A percentile compares a stretch with the other conserved stretches of the same genome.
These are phyloP conservation scores for Kuraishia piskuri DNA, from an alignment of 805 yeast species.

Conservation along the genomic window DNA sequence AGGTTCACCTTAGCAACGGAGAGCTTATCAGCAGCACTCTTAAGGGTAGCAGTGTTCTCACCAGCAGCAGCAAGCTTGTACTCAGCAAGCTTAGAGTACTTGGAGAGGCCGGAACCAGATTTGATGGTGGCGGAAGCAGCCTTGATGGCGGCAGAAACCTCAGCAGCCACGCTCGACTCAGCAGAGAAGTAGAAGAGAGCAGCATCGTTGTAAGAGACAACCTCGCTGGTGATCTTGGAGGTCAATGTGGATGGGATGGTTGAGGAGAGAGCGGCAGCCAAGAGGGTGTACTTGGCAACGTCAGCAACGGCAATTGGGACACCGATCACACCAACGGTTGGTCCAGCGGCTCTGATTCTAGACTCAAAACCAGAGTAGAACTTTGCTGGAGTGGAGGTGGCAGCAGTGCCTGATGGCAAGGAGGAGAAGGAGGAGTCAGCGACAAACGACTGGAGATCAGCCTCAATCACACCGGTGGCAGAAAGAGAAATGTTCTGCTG, in stretches of 20 bases:
- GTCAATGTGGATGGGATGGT: constrained; percentile 42
- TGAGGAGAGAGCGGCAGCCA: constrained; percentile 60
- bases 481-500: constrained; percentile 61
- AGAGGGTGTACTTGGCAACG: constrained; percentile 58
- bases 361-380: constrained; percentile 55
- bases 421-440: constrained; percentile 54
- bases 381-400: constrained; percentile 26
- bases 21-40: constrained; percentile 25
- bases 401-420: constrained; percentile 53
- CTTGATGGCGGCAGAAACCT: constrained; percentile 54
- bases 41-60: constrained; percentile 24
- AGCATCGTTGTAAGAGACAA: constrained; percentile 66
- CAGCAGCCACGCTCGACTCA: constrained; percentile 47
- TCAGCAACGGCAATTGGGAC: constrained; percentile 62
- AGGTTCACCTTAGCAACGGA: constrained; percentile 58
- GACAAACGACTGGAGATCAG: constrained; percentile 62
- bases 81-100: constrained; percentile 47
- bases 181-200: constrained; percentile 72
- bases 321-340: constrained; percentile 71
- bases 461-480: constrained; percentile 66
- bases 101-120: constrained; percentile 46
- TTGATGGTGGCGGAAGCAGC: constrained; percentile 44
- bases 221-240: constrained; percentile 39
- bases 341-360: constrained; percentile 56
- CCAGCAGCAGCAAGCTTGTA: constrained; percentile 34